Conservation (phyloP, 441 rosid genomes). For the Adansonia gregorii region DNA sequence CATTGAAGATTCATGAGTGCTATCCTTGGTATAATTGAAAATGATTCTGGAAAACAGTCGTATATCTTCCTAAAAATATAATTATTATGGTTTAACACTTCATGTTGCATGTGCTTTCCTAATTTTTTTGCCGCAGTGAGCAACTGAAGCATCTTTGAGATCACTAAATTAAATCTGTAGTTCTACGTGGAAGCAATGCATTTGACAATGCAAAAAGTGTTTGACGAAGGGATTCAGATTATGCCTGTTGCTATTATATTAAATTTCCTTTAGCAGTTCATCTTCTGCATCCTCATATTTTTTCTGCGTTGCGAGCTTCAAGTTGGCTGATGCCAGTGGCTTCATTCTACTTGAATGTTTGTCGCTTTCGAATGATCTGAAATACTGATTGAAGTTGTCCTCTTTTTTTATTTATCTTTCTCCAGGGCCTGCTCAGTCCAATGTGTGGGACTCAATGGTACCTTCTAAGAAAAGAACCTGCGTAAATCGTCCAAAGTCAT, state of each 20-base stretch:
- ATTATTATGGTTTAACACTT: not conserved
- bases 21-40: not conserved
- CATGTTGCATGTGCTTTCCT: not conserved
- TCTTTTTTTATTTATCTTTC: slow-evolving; percentile 21
- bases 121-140: not conserved
- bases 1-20: not conserved
- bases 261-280: not conserved
- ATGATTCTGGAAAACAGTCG: slow-evolving; percentile 12
- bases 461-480: slow-evolving; percentile 94
- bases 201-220: not conserved
- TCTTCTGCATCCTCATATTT: slow-evolving; percentile 7
- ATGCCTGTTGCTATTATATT: slow-evolving; percentile 8
- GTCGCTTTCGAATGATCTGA: not conserved
- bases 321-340: slow-evolving; percentile 4
- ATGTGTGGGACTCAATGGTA: slow-evolving; percentile 85
- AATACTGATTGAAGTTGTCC: slow-evolving; percentile 18
- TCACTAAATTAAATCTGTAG: not conserved
- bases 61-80: not conserved
- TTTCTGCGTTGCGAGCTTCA: slow-evolving; percentile 2
- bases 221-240: slow-evolving; percentile 3
- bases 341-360: slow-evolving; percentile 17
- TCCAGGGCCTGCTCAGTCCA: slow-evolving; percentile 86
- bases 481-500: slow-evolving; percentile 75
- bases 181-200: not conserved
- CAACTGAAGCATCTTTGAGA: slow-evolving; percentile 14